Evolutionary conservation across 176 grass and related monocot genomes (phyloP), one percentile per base, ranked within the genome.

Genomic region (Guadua angustifolia): DNA sequence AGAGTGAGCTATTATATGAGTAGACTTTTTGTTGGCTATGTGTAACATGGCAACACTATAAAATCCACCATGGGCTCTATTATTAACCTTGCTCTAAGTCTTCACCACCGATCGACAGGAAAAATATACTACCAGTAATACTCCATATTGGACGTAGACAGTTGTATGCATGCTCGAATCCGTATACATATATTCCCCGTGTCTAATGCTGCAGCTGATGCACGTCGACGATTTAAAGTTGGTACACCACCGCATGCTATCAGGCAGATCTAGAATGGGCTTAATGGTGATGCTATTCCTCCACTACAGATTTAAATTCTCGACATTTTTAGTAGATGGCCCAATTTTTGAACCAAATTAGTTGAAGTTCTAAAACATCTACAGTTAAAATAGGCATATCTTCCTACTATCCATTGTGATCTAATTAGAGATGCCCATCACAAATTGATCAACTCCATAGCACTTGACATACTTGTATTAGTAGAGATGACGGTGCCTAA

Each of bases 131-230:
- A 29, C 29, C 29, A 29, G 29, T 29, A 29, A 29, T 29, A 3
- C 22, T 49, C 69, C 44, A 44, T 50, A 29, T 26, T 29, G 43
- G 22, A 25, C 6, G 44, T 29, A 71, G 17, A 43, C 33, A 79
- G 42, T 43, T 70, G 49, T 33, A 43, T 46, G 68, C 71, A 17
- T 33, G 73, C 67, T 73, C 53, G 58, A 73, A 73, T 79, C 49
- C 10, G 36, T 16, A 68, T 17, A 29, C 75, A 33, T 13, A 80
- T 80, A 88, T 84, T 84, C 75, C 12, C 75, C 75, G 60, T 80
- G 87, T 84, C 82, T 47, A 79, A 55, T 84, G 75, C 69, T 67
- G 74, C 44, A 36, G 19, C n/a, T n/a, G n/a, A 67, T 53, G 61
- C 32, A 36, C 7, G 17, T 6, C 18, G 25, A 21, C 5, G 17